Conservation (phyloP, 345 rosid species). For the Arabidopsis suecica region DNA sequence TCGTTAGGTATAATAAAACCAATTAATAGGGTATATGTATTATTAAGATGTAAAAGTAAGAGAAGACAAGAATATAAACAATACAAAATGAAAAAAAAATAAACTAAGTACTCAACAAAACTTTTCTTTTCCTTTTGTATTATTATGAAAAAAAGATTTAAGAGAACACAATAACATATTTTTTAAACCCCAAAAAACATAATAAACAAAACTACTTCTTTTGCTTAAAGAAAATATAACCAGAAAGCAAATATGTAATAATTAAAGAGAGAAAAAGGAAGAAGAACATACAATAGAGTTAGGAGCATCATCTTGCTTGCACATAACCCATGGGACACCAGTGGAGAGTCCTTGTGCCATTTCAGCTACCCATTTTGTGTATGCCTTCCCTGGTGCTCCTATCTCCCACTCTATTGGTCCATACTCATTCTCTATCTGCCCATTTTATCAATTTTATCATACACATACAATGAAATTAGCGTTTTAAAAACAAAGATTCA, state of each 20-base stretch:
- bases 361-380: constrained; percentile 64
- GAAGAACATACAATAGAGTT: constrained; percentile 57
- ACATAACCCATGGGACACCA: constrained; percentile 82
- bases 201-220: not conserved
- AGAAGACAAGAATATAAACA: constrained; percentile 14
- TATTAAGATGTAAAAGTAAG: constrained; percentile 17
- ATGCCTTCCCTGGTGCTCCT: constrained; percentile 59
- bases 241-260: constrained; percentile 14
- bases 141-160: not conserved
- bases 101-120: not conserved
- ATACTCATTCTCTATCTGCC: constrained; percentile 75
- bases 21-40: not conserved
- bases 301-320: constrained; percentile 75
- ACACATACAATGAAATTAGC: not conserved
- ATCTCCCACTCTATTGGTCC: constrained; percentile 59
- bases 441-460: not conserved
- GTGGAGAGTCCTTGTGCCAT: constrained; percentile 66
- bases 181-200: not conserved
- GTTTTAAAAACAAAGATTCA: not conserved
- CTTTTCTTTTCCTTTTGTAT: not conserved
- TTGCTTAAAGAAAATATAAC: constrained; percentile 26
- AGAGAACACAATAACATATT: not conserved
- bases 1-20: not conserved
- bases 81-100: not conserved
- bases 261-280: not conserved